Conservation (phyloP, 345 rosid species). For the Euphorbia lathyris region DNA sequence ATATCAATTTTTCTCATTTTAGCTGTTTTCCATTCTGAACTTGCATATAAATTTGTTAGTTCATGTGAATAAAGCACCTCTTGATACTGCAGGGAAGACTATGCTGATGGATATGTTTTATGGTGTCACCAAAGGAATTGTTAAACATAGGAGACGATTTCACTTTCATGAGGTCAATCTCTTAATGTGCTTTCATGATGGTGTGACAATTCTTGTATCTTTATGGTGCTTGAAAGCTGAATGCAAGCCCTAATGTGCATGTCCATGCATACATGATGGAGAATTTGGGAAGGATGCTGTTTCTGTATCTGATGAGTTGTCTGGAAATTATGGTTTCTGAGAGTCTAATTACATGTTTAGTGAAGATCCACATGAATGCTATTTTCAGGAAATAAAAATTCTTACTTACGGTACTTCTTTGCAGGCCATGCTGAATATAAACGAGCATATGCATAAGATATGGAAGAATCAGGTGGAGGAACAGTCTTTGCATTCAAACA, state of each 20-base stretch:
- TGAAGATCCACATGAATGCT: neutral
- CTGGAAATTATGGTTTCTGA: neutral
- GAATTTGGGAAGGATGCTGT: neutral
- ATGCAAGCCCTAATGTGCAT: neutral
- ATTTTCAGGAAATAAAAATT: neutral
- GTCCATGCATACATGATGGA: neutral
- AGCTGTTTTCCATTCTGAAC: conserved; percentile 5
- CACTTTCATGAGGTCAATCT: conserved; percentile 83
- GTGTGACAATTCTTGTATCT: neutral
- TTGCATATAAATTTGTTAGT: neutral
- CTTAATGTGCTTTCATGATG: conserved; percentile 14
- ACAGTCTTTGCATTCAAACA: conserved; percentile 49
- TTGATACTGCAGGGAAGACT: conserved; percentile 70
- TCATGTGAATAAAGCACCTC: conserved; percentile 2
- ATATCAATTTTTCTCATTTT: neutral
- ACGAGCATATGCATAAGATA: conserved; percentile 79
- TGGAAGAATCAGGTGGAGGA: conserved; percentile 80
- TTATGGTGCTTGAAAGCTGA: neutral
- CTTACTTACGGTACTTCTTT: conserved; percentile 6
- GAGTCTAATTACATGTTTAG: neutral
- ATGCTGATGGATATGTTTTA: conserved; percentile 99
- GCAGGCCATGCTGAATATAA: conserved; percentile 91
- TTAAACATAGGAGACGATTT: conserved; percentile 63
- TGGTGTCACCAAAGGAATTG: conserved; percentile 58
- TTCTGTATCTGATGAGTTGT: neutral